Evolutionary conservation across 805 yeast genomes (phyloP), one percentile per base, ranked within the genome.

Genomic region (Cyberlindnera suaveolens): DNA sequence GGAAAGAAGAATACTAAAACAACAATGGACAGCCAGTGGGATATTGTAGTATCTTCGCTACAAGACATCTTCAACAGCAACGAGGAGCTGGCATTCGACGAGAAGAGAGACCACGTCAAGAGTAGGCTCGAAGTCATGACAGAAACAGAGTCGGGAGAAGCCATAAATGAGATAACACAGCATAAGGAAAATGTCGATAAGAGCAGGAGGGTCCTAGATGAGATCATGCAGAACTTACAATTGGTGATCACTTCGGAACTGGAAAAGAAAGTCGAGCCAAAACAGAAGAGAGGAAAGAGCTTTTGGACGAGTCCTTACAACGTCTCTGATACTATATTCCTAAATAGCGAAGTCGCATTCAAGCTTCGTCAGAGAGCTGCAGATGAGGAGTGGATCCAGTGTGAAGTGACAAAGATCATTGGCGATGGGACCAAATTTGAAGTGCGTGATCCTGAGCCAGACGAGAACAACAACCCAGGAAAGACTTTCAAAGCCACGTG

Each of bases 401-500:
- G 99, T 66, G 88, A 85, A 56, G 95, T 93, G 14, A 75, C 82
- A 23, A 80, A 77, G 51, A 79, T 91, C 3, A 64, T 79, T n/a
- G 77, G 78, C 1, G 96, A 87, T 51, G 91, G 93, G 1, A 67
- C 70, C 2, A 66, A 59, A 57, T 89, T 82, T 60, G 98, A 93
- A 63, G 90, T 93, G n/a, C 78, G 87, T 53, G 99, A 93, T 62
- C 96, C 98, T 0, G 99, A 93, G 57, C 98, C 99, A 0, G 99
- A 93, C 57, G 98, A 91, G 56, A 75, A 80, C 52, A 86, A 85
- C 49, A 87, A 90, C 44, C 85, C 90, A 4, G 96, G 96, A 3
- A 91, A 83, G 54, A 71, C 85, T 1, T 93, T 82, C 65, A 84
- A 82, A 54, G 89, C 96, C 9, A 81, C 76, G 17, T 79, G 85